Conservation (phyloP, 106 monocot species). For the Alisma plantagoaquatica region DNA sequence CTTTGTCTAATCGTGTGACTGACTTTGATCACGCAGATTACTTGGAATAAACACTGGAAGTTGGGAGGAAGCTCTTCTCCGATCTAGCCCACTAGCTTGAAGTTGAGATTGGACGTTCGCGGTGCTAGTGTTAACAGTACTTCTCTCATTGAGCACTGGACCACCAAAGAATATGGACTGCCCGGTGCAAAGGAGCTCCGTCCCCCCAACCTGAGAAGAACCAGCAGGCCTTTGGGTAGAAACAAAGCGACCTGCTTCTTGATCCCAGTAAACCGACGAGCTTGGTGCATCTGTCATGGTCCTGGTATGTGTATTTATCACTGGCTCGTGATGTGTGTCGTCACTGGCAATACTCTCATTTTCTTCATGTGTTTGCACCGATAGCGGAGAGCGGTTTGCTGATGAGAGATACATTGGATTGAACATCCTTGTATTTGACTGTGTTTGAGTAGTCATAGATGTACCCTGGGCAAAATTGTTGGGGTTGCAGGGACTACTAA, state of each 20-base stretch:
- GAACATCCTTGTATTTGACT: slow-evolving; percentile 23
- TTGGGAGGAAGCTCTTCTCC: slow-evolving; percentile 24
- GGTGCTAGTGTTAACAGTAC: slow-evolving; percentile 2
- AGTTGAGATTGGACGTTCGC: slow-evolving; percentile 11
- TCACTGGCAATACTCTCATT: slow-evolving; percentile 4
- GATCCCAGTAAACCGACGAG: slow-evolving; percentile 37
- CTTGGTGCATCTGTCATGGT: slow-evolving; percentile 4
- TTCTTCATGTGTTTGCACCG: slow-evolving; percentile 13
- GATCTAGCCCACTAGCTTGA: background rate
- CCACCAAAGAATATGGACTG: slow-evolving; percentile 54
- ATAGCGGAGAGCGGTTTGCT: slow-evolving; percentile 29
- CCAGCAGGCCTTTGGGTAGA: slow-evolving; percentile 13
- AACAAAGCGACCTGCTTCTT: slow-evolving; percentile 32
- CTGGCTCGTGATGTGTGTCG: background rate
- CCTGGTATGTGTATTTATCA: background rate
- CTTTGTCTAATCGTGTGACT: too few species aligned
- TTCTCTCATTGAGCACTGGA: slow-evolving; percentile 29
- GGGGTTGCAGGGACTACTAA: slow-evolving; percentile 21
- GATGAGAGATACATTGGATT: slow-evolving; percentile 53
- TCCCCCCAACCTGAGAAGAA: slow-evolving; percentile 6
- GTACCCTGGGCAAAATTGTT: background rate
- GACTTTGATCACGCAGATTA: too few species aligned
- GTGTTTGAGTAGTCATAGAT: background rate
- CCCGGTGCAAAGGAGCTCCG: slow-evolving; percentile 29
- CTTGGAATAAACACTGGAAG: slow-evolving; percentile 66